Evolutionary conservation across 805 yeast genomes (phyloP).

Genomic region (Brettanomyces naardenensis): DNA sequence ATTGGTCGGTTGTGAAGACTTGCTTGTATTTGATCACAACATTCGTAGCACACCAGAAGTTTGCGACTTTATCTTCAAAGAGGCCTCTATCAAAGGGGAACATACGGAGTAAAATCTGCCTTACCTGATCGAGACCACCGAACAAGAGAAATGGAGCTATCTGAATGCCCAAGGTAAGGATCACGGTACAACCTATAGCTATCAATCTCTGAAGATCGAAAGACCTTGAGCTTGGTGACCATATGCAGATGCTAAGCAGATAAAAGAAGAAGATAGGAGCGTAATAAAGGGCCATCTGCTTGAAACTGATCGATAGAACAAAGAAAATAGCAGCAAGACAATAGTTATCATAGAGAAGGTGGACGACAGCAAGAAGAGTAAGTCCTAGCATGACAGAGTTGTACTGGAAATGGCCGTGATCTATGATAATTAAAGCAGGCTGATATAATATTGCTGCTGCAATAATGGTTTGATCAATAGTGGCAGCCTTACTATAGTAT

Average conservation of each 20-base stretch:
- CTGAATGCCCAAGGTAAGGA: slow-evolving; percentile 40
- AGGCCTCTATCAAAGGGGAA: slow-evolving; percentile 92
- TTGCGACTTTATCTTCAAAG: slow-evolving; percentile 96
- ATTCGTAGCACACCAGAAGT: slow-evolving; percentile 95
- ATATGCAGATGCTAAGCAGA: slow-evolving; percentile 48
- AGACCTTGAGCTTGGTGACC: slow-evolving; percentile 13
- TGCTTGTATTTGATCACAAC: slow-evolving; percentile 61
- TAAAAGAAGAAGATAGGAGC: slow-evolving; percentile 83
- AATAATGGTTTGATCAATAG: slow-evolving; percentile 70
- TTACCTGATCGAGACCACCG: slow-evolving; percentile 39
- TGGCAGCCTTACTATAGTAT: slow-evolving; percentile 35
- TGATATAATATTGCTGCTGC: slow-evolving; percentile 77
- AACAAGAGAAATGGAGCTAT: slow-evolving; percentile 53
- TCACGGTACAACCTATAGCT: slow-evolving; percentile 56
- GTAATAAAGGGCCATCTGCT: slow-evolving; percentile 93
- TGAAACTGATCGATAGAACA: slow-evolving; percentile 71
- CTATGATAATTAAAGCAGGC: slow-evolving; percentile 77
- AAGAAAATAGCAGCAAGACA: slow-evolving; percentile 70
- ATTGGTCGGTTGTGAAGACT: slow-evolving; percentile 43
- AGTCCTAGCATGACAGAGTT: slow-evolving; percentile 93
- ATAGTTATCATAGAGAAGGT: slow-evolving; percentile 54
- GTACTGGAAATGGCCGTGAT: slow-evolving; percentile 96
- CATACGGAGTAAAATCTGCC: slow-evolving; percentile 57
- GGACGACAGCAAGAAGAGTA: slow-evolving; percentile 58
- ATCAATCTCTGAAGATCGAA: slow-evolving; percentile 52